A percentile compares a stretch with the other conserved stretches of the same genome.
These are phyloP conservation scores for Arabidopsis suecica DNA, from an alignment of 345 rosid species.

Conservation along the genomic window DNA sequence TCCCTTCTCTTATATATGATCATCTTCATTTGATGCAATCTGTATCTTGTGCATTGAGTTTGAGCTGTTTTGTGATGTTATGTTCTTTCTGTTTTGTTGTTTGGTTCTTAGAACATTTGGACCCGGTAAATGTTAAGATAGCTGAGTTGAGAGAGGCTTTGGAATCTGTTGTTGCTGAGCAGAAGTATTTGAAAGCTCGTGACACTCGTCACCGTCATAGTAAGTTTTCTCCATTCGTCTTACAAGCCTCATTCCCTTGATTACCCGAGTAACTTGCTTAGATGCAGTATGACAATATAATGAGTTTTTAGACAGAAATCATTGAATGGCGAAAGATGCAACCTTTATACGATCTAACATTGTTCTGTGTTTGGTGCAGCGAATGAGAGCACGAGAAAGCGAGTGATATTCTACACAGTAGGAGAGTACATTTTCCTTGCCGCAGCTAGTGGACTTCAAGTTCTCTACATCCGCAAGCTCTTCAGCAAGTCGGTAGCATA, in stretches of 20 bases:
- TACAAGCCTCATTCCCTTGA: background rate
- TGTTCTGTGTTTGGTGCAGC: conserved; percentile 55
- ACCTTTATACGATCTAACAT: conserved; percentile 1
- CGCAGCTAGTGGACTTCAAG: conserved; percentile 75
- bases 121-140: conserved; percentile 92
- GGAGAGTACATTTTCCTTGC: conserved; percentile 81
- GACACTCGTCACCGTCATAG: conserved; percentile 92
- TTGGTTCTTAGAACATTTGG: conserved; percentile 72
- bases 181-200: conserved; percentile 93
- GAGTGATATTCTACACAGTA: conserved; percentile 81
- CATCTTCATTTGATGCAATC: background rate
- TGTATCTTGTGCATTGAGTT: conserved; percentile 7
- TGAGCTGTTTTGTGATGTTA: background rate
- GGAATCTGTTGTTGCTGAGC: conserved; percentile 91
- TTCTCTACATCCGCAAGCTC: conserved; percentile 81
- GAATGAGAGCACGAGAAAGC: conserved; percentile 89
- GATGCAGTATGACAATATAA: background rate
- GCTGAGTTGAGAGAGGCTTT: conserved; percentile 93
- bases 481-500: conserved; percentile 94
- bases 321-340: conserved; percentile 5
- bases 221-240: conserved; percentile 49
- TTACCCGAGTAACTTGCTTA: background rate
- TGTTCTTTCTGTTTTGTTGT: conserved; percentile 23
- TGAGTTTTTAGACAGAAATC: background rate
- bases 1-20: background rate